Evolutionary conservation across 2,329 filamentous ascomycete species (phyloP).

Genomic region (Fusarium solani-melongenae): DNA sequence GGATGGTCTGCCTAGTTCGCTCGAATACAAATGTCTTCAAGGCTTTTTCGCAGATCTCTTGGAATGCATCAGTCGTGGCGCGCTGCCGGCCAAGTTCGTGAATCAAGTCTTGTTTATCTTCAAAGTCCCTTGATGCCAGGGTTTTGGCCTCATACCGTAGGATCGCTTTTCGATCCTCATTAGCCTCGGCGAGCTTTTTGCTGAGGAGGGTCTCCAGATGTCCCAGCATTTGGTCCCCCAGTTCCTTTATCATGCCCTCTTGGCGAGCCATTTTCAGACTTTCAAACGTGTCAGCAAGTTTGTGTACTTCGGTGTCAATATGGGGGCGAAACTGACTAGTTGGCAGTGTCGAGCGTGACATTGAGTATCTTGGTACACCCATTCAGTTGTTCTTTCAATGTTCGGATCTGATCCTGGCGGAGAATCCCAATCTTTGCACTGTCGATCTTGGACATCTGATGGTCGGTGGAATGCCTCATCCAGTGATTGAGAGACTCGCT

Average conservation of each 20-base stretch:
- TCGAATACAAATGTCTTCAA: neutral
- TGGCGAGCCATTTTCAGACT: neutral
- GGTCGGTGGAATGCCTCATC: neutral
- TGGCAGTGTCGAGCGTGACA: neutral
- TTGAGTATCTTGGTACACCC: neutral
- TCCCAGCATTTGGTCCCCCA: neutral
- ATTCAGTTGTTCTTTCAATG: neutral
- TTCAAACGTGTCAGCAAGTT: rapidly evolving
- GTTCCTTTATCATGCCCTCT: neutral
- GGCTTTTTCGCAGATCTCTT: neutral
- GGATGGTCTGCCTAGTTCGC: neutral
- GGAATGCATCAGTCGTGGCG: neutral
- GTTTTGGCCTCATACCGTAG: neutral
- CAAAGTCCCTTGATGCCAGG: neutral
- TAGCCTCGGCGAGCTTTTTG: neutral
- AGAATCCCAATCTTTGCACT: neutral
- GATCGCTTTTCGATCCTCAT: neutral
- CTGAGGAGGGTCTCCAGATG: neutral
- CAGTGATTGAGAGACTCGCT: neutral
- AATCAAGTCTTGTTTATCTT: neutral
- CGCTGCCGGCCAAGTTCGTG: neutral
- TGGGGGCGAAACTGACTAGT: neutral
- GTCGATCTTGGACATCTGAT: neutral
- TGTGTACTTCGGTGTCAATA: neutral
- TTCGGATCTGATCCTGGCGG: neutral